Evolutionary conservation across 306 rosid species (phyloP).

Genomic region (Dalbergia cultrata): DNA sequence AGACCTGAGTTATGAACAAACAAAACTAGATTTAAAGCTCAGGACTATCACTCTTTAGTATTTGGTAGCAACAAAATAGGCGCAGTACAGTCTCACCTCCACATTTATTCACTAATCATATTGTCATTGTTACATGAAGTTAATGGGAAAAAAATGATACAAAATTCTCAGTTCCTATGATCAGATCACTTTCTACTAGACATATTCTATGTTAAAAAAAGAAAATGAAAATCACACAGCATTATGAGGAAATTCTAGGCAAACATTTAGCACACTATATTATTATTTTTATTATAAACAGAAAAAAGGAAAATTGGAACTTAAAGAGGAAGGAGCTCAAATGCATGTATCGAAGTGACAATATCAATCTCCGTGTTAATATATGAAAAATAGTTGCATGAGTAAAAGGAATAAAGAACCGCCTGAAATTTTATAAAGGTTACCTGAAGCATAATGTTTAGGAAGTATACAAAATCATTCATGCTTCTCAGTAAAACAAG

Average conservation of each 20-base stretch:
- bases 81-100: neutral
- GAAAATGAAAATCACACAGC: neutral
- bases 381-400: neutral
- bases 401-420: neutral
- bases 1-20: neutral
- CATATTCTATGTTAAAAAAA: neutral
- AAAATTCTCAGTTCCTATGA: neutral
- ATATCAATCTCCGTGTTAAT: neutral
- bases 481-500: slow-evolving; percentile 76
- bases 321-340: slow-evolving; percentile 7
- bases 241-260: neutral
- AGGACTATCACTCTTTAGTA: slow-evolving; percentile 7
- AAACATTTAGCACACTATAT: slow-evolving; percentile 4
- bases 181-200: neutral
- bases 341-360: slow-evolving; percentile 12
- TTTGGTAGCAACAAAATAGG: neutral
- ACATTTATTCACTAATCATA: neutral
- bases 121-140: neutral
- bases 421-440: neutral
- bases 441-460: slow-evolving; percentile 89
- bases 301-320: neutral
- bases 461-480: slow-evolving; percentile 68
- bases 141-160: neutral
- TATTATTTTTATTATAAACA: slow-evolving; percentile 7
- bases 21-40: slow-evolving; percentile 1